These are phyloP conservation scores for Clavispora santaluciae DNA, from an alignment of 805 yeast genomes.

Conservation along the genomic window DNA sequence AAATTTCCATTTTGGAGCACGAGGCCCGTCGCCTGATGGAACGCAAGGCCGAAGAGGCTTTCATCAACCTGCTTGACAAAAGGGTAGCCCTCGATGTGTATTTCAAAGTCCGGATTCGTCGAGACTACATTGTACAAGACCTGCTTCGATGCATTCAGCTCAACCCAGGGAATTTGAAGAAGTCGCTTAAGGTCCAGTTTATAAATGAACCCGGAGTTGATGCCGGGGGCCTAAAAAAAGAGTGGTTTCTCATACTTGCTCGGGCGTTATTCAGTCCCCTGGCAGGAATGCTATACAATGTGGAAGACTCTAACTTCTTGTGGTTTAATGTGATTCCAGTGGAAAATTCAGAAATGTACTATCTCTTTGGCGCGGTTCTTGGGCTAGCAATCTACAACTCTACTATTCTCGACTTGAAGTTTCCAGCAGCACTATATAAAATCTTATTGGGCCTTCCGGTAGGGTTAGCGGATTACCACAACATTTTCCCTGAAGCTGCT, in stretches of 20 bases:
- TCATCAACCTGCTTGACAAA: slow-evolving; percentile 65
- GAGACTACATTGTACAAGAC: slow-evolving; percentile 66
- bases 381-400: slow-evolving; percentile 92
- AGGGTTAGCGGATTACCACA: slow-evolving; percentile 58
- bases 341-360: slow-evolving; percentile 51
- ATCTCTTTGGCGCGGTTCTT: slow-evolving; percentile 76
- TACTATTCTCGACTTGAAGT: slow-evolving; percentile 71
- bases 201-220: slow-evolving; percentile 89
- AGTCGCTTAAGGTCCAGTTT: slow-evolving; percentile 74
- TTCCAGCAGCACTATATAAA: slow-evolving; percentile 77
- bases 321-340: slow-evolving; percentile 66
- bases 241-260: slow-evolving; percentile 81
- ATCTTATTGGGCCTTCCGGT: slow-evolving; percentile 55
- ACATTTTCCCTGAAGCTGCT: slow-evolving; percentile 65
- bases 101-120: slow-evolving; percentile 62
- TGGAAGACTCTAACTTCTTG: slow-evolving; percentile 62
- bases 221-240: slow-evolving; percentile 91
- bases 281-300: slow-evolving; percentile 60
- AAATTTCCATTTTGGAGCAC: slow-evolving; percentile 73
- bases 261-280: slow-evolving; percentile 64
- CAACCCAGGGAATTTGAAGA: slow-evolving; percentile 58
- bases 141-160: slow-evolving; percentile 61
- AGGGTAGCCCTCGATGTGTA: slow-evolving; percentile 60
- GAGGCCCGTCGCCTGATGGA: slow-evolving; percentile 82
- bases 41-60: slow-evolving; percentile 83